phyloP scores from a whole-genome alignment of 257 asterid species.

The Solanum arcanum region DNA sequence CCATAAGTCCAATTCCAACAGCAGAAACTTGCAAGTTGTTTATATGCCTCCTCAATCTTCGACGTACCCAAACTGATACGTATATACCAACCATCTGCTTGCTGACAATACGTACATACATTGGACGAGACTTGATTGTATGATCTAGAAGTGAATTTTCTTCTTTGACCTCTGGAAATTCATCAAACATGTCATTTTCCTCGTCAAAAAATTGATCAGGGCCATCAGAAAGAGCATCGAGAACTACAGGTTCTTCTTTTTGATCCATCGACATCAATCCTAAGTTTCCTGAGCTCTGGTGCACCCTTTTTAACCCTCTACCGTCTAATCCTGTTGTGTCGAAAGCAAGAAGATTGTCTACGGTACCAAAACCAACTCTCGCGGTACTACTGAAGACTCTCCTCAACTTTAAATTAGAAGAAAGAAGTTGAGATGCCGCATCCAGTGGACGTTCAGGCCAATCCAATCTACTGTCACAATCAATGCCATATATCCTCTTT shows the following conservation, averaged over 20 bases:
- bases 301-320: slow-evolving; percentile 44
- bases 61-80: slow-evolving; percentile 76
- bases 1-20: slow-evolving; percentile 95
- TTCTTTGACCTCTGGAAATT: slow-evolving; percentile 11
- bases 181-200: slow-evolving; percentile 41
- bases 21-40: slow-evolving; percentile 85
- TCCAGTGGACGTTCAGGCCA: slow-evolving; percentile 93
- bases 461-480: slow-evolving; percentile 29
- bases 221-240: slow-evolving; percentile 35
- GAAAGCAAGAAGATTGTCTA: slow-evolving; percentile 5
- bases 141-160: slow-evolving; percentile 5
- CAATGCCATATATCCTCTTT: slow-evolving; percentile 18
- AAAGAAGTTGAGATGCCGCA: slow-evolving; percentile 34
- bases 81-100: slow-evolving; percentile 99
- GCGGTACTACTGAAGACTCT: slow-evolving; percentile 61
- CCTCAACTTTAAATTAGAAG: slow-evolving; percentile 40
- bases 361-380: slow-evolving; percentile 30
- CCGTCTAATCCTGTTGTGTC: slow-evolving; percentile 7
- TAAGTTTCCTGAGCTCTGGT: slow-evolving; percentile 57
- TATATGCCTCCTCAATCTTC: slow-evolving; percentile 69
- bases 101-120: slow-evolving; percentile 70
- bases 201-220: slow-evolving; percentile 35
- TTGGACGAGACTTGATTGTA: slow-evolving; percentile 21
- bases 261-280: slow-evolving; percentile 33
- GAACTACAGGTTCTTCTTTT: slow-evolving; percentile 29